Conservation (phyloP, 1,284 basidiomycete genomes). For the Rhodotorula sp. region DNA sequence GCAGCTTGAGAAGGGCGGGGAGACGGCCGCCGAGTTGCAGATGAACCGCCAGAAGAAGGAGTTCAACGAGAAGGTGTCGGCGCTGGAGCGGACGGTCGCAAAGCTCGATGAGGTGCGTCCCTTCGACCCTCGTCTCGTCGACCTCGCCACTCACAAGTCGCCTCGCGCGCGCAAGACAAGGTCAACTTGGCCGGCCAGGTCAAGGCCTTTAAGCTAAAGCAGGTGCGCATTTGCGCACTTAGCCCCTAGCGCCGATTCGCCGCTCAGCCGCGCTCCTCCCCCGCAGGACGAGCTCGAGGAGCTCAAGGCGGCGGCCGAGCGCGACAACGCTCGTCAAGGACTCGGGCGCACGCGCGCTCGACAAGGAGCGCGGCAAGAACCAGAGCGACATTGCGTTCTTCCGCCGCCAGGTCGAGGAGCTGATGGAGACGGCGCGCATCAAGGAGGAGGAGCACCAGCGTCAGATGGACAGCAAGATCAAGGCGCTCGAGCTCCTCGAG, state of each 20-base stretch:
- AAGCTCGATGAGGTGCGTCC: constrained; percentile 1
- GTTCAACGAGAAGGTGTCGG: neutral
- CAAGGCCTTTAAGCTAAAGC: neutral
- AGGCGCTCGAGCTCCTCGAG: constrained; percentile 12
- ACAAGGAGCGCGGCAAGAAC: neutral
- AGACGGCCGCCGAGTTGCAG: neutral
- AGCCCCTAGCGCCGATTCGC: no score
- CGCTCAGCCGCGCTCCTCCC: neutral
- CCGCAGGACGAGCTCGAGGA: neutral
- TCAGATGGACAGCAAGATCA: constrained; percentile 8
- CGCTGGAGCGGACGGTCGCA: neutral
- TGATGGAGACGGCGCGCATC: neutral
- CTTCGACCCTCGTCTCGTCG: neutral
- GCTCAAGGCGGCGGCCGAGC: neutral
- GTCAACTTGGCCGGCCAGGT: constrained; percentile 3
- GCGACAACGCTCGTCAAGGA: neutral
- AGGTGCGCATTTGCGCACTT: neutral
- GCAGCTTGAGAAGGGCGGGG: constrained; percentile 10
- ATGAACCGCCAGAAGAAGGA: constrained; percentile 5
- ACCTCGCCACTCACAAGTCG: neutral
- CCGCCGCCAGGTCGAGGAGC: constrained; percentile 1
- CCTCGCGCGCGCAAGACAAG: neutral
- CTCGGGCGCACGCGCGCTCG: neutral
- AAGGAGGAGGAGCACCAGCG: neutral
- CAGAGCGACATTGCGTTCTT: constrained; percentile 6